Evolutionary conservation across 1,139 yeast species (phyloP).

Genomic region (Yamadazyma friedrichii): DNA sequence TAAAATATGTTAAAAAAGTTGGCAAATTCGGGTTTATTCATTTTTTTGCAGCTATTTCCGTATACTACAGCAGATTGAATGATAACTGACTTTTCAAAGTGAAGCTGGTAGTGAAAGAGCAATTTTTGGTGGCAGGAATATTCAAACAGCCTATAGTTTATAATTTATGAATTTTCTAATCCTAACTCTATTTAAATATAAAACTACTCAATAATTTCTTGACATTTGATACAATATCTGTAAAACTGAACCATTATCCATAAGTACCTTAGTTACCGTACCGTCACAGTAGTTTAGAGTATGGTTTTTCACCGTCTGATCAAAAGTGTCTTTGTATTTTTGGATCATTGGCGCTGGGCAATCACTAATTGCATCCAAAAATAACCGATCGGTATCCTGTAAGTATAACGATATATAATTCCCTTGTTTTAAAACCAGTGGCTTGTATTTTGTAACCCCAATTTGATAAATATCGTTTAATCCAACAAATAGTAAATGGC

Average conservation of each 20-base stretch:
- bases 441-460: slow-evolving; percentile 14
- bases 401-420: slow-evolving; percentile 20
- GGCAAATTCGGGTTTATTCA: no score
- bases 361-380: slow-evolving; percentile 1
- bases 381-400: slow-evolving; percentile 19
- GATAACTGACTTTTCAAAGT: no score
- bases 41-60: no score
- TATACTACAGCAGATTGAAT: no score
- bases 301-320: slow-evolving; percentile 1
- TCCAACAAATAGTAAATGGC: slow-evolving; percentile 26
- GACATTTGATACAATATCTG: slow-evolving; percentile 6
- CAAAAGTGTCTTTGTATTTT: slow-evolving; percentile 1
- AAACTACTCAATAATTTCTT: slow-evolving; percentile 2
- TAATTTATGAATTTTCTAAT: no score
- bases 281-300: slow-evolving; percentile 2
- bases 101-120: no score
- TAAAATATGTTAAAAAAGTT: no score
- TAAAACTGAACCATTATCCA: slow-evolving; percentile 5
- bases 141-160: no score
- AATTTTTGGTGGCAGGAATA: no score
- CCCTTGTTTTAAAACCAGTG: slow-evolving; percentile 24
- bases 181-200: neutral
- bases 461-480: slow-evolving; percentile 21
- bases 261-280: slow-evolving; percentile 2
- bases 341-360: neutral